Base-by-base conservation (phyloP, 495 filamentous ascomycete species). In the Amniculicola lignicola region DNA sequence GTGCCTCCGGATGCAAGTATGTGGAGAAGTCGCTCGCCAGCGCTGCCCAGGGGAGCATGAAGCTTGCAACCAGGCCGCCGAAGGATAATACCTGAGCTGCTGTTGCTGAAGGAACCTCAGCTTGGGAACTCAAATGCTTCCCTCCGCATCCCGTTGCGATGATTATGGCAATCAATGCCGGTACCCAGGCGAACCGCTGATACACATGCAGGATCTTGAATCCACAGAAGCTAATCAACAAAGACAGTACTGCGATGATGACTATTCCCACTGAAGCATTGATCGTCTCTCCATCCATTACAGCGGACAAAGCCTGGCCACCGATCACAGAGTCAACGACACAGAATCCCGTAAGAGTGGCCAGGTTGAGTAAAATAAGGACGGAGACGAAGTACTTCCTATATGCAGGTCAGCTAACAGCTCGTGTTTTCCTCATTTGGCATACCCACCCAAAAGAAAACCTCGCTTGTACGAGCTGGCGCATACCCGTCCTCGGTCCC, bases 171-270 rank as follows among this genome's bases (percentile, higher is more conserved):
- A 82, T 72, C 1, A 81, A 67, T 18, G 74, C 76, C 14, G 79
- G 77, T 24, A 81, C 76, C 82, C 82, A 85, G 14, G 82, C 79
- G 48, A 75, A 85, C 37, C 79, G 75, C 70, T 84, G 82, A 54
- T 81, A 85, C 10, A 75, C 57, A 61, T 85, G 75, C 25, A 86
- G 74, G 0, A 77, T 72, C 2, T 71, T 71, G 47, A 80, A 77
- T 21, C 83, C 83, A 62, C 81, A 77, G 61, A 84, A 80, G 10
- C 77, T 79, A 54, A 85, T 75, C 36, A 80, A 47, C 28, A 84
- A 72, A 39, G 74, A 69, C 33, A 85, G 57, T 27, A 81, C 61
- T 3, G 72, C 72, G 51, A 81, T 78, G 51, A 78, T 64, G 57
- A 57, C 44, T 10, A 57, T 57, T 2, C 53, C 42, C 14, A 44